Evolutionary conservation across 176 grass and related monocot genomes (phyloP).

Genomic region (Ensete glaucum): DNA sequence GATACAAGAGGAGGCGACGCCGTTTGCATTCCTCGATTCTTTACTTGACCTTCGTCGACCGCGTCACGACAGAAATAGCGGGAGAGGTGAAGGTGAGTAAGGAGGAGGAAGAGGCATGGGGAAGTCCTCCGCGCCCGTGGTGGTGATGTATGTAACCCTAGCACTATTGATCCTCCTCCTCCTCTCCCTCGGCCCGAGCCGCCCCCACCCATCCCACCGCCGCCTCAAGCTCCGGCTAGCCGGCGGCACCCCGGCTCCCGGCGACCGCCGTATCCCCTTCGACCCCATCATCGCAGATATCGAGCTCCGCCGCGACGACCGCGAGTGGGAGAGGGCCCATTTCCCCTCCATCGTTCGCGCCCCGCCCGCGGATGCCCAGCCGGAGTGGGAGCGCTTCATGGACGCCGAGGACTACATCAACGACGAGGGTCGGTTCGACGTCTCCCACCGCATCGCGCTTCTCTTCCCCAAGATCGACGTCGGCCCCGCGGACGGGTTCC

Average conservation of each 20-base stretch:
- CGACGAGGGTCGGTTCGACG: conserved; percentile 55
- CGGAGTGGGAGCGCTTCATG: conserved; percentile 47
- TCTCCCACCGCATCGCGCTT: conserved; percentile 48
- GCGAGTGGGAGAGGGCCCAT: conserved; percentile 65
- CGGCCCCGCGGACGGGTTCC: conserved; percentile 44
- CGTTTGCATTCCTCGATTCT: neutral
- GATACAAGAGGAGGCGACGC: neutral
- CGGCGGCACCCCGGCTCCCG: neutral
- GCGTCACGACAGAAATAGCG: neutral
- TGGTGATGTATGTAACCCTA: conserved; percentile 3
- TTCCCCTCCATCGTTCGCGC: conserved; percentile 37
- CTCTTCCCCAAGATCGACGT: conserved; percentile 87
- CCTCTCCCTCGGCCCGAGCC: conserved; percentile 30
- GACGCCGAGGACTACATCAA: conserved; percentile 66
- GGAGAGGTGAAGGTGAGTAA: neutral
- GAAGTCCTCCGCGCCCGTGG: neutral
- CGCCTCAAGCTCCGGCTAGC: conserved; percentile 64
- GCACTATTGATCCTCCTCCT: conserved; percentile 38
- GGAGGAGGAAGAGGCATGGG: neutral
- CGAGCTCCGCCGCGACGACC: conserved; percentile 62
- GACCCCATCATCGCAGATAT: conserved; percentile 72
- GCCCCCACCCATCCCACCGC: conserved; percentile 30
- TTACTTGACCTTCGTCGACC: neutral
- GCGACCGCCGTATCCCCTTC: conserved; percentile 46
- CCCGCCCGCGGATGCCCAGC: conserved; percentile 63